Evolutionary conservation across 345 rosid species (phyloP).

Genomic region (Erucastrum elatum): DNA sequence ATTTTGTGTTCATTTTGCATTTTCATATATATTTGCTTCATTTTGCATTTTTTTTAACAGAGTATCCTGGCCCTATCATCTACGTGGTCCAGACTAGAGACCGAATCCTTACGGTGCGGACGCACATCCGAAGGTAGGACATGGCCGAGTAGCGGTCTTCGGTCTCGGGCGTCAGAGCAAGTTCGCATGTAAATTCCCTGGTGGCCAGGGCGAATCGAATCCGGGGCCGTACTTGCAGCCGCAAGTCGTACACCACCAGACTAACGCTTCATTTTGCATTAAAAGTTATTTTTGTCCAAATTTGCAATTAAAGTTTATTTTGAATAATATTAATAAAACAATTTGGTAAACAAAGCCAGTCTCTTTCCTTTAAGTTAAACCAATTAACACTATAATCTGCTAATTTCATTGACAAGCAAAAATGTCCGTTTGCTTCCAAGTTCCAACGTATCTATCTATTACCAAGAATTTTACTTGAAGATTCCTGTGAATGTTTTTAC

Average conservation of each 20-base stretch:
- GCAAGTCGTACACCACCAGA: no score
- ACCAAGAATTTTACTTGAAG: constrained; percentile 16
- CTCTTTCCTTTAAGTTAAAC: neutral
- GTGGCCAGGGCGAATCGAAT: no score
- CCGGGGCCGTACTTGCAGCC: no score
- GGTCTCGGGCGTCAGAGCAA: no score
- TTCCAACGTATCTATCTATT: constrained; percentile 28
- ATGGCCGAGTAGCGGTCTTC: no score
- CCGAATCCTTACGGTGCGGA: no score
- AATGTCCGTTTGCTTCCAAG: constrained; percentile 15
- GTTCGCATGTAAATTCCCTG: no score
- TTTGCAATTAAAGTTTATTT: neutral
- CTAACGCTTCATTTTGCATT: no score
- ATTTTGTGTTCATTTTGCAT: neutral
- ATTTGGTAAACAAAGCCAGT: neutral
- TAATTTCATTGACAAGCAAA: constrained; percentile 8
- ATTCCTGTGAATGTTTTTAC: constrained; percentile 30
- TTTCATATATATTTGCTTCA: neutral
- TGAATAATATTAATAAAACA: neutral
- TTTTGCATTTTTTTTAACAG: neutral
- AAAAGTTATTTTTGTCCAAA: no score
- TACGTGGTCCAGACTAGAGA: no score
- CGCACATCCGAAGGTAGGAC: no score
- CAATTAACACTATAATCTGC: neutral
- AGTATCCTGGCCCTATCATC: no score